phyloP scores from a whole-genome alignment of 305 asterid genomes.

The Solanum hybrid region DNA sequence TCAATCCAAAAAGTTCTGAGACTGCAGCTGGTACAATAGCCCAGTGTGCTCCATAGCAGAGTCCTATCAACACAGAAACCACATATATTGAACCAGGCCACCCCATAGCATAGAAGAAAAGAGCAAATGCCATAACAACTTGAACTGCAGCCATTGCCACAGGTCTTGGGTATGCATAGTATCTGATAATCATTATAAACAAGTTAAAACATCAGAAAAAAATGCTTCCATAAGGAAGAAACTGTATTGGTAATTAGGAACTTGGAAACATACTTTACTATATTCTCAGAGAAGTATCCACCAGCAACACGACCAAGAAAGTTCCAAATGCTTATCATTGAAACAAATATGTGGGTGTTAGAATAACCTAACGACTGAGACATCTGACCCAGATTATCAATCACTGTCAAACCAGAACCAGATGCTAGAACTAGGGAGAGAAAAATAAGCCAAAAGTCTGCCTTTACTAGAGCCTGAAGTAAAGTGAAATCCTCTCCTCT shows the following conservation, averaged over 20 bases:
- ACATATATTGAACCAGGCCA: slow-evolving; percentile 33
- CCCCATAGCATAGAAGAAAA: slow-evolving; percentile 37
- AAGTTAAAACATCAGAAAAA: not conserved
- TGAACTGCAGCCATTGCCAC: slow-evolving; percentile 37
- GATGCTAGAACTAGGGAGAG: slow-evolving; percentile 82
- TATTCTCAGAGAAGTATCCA: slow-evolving; percentile 81
- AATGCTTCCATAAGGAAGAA: not conserved
- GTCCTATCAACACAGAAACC: slow-evolving; percentile 28
- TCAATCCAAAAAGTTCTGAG: slow-evolving; percentile 32
- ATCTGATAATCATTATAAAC: slow-evolving; percentile 3
- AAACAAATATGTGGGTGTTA: slow-evolving; percentile 62
- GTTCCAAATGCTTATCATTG: slow-evolving; percentile 93
- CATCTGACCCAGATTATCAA: slow-evolving; percentile 89
- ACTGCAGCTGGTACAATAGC: slow-evolving; percentile 38
- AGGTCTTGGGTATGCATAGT: slow-evolving; percentile 29
- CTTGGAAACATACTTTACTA: slow-evolving; percentile 45
- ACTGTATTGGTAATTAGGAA: not conserved
- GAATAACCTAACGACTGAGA: slow-evolving; percentile 74
- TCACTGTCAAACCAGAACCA: slow-evolving; percentile 88
- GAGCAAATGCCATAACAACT: slow-evolving; percentile 27
- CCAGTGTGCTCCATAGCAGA: slow-evolving; percentile 41
- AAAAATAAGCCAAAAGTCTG: slow-evolving; percentile 88
- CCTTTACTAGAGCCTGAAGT: slow-evolving; percentile 78
- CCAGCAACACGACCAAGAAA: slow-evolving; percentile 89
- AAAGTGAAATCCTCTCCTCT: slow-evolving; percentile 91